Conservation (phyloP, 192 early-diverging fungal species). For the Coemansia sp. region DNA sequence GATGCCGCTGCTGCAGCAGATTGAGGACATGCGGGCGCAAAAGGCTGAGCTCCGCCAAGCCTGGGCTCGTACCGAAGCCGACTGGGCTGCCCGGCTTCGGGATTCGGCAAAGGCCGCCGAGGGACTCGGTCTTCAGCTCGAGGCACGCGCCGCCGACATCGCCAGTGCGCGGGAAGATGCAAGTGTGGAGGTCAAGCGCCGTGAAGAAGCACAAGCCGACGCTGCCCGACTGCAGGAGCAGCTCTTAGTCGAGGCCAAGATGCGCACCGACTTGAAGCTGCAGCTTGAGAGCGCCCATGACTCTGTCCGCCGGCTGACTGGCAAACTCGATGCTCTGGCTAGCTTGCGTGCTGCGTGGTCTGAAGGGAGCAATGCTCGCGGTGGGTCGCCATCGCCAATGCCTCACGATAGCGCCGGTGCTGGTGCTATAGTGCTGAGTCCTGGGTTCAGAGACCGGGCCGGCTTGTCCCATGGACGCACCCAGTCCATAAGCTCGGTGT, state of each 20-base stretch:
- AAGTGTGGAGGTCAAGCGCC: constrained; percentile 13
- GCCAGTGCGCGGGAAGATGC: neutral
- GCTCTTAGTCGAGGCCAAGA: constrained; percentile 55
- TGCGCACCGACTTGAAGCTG: constrained; percentile 41
- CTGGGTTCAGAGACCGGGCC: neutral
- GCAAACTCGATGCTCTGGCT: constrained; percentile 18
- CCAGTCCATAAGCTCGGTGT: constrained; percentile 28
- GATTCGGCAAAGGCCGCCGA: constrained; percentile 15
- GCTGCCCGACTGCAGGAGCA: constrained; percentile 60
- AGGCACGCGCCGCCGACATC: constrained; percentile 2
- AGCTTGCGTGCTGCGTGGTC: constrained; percentile 11
- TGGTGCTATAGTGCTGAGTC: neutral
- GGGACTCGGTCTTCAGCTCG: constrained; percentile 10
- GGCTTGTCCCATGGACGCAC: constrained; percentile 17
- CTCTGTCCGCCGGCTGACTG: constrained; percentile 13
- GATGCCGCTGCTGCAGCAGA: constrained; percentile 47
- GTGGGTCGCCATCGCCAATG: neutral
- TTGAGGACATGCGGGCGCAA: constrained; percentile 43
- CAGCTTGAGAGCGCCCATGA: constrained; percentile 42
- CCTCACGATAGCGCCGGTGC: neutral
- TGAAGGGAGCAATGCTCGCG: neutral
- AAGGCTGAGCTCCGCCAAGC: constrained; percentile 32
- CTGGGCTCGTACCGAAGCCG: constrained; percentile 32
- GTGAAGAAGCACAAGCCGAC: constrained; percentile 9
- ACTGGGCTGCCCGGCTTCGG: constrained; percentile 21